Conservation (phyloP, 2,329 filamentous ascomycete genomes). For the Xylaria hypoxylon region DNA sequence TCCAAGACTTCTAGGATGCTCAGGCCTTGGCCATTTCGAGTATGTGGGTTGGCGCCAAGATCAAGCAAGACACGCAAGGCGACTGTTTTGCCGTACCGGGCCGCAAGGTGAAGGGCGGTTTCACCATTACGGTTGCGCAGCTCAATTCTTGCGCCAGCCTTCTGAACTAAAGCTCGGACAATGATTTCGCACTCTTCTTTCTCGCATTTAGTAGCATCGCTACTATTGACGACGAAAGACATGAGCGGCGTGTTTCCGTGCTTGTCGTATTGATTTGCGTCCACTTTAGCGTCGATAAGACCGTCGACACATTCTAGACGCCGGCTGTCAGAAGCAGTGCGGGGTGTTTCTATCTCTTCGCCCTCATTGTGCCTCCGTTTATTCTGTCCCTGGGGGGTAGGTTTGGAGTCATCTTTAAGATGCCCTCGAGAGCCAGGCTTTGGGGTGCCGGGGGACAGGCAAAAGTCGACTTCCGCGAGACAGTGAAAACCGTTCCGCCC, state of each 20-base stretch:
- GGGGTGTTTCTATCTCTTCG: constrained; percentile 36
- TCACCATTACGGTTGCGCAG: constrained; percentile 66
- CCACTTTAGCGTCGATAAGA: constrained; percentile 56
- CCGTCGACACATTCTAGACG: constrained; percentile 42
- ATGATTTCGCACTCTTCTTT: constrained; percentile 62
- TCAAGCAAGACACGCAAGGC: constrained; percentile 61
- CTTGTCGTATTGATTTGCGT: constrained; percentile 65
- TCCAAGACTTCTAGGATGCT: constrained; percentile 62
- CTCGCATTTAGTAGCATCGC: constrained; percentile 55
- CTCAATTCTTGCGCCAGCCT: constrained; percentile 59
- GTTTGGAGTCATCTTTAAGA: constrained; percentile 9
- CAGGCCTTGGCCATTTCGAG: constrained; percentile 57
- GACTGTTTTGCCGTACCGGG: constrained; percentile 64
- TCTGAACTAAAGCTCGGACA: constrained; percentile 56
- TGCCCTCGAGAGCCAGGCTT: constrained; percentile 31
- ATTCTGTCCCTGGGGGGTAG: constrained; percentile 36
- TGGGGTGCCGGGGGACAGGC: constrained; percentile 41
- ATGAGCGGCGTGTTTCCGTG: constrained; percentile 67
- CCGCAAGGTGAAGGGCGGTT: constrained; percentile 66
- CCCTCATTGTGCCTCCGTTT: constrained; percentile 55
- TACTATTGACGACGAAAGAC: constrained; percentile 63
- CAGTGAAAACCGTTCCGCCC: constrained; percentile 70
- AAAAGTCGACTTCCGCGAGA: constrained; percentile 62
- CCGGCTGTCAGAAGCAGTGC: constrained; percentile 26
- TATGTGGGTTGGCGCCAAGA: constrained; percentile 61